Conservation (phyloP, 2,329 filamentous ascomycete species). For the Microdochium trichocladiopsis region DNA sequence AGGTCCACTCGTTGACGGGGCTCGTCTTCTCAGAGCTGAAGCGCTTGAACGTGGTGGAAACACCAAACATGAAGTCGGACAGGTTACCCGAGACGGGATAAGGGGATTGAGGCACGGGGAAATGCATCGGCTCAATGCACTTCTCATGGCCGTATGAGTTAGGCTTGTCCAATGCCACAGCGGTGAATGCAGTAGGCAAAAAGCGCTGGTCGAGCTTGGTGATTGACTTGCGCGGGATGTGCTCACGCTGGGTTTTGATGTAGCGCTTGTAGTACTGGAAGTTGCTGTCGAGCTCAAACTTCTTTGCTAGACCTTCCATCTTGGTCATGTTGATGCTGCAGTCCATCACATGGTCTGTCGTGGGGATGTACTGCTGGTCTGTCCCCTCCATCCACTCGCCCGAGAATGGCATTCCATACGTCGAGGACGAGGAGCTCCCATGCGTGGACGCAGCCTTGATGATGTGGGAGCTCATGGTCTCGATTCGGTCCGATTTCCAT, state of each 20-base stretch:
- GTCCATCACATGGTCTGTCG: conserved; percentile 30
- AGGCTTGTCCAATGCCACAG: conserved; percentile 38
- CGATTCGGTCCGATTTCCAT: conserved; percentile 32
- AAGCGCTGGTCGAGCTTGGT: conserved; percentile 42
- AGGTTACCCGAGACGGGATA: conserved; percentile 43
- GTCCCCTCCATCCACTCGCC: conserved; percentile 15
- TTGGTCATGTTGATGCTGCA: conserved; percentile 41
- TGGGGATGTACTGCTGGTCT: conserved; percentile 11
- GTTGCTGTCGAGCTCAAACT: conserved; percentile 38
- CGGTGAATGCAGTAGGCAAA: conserved; percentile 36
- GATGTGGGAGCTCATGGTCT: conserved; percentile 30
- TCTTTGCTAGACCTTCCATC: conserved; percentile 35
- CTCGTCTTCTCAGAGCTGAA: conserved; percentile 43
- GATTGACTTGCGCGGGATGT: conserved; percentile 41
- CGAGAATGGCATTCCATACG: conserved; percentile 17
- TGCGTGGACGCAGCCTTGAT: conserved; percentile 28
- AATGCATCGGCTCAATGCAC: conserved; percentile 41
- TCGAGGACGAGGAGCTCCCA: conserved; percentile 20
- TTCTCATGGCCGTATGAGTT: conserved; percentile 28
- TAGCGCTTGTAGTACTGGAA: conserved; percentile 52
- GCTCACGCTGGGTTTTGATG: conserved; percentile 41
- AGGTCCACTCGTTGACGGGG: conserved; percentile 51
- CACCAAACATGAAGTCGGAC: conserved; percentile 51
- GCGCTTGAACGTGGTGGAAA: conserved; percentile 50
- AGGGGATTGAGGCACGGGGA: conserved; percentile 42